Evolutionary conservation across 805 yeast species (phyloP).

Genomic region (Metschnikowia cerradonensis): DNA sequence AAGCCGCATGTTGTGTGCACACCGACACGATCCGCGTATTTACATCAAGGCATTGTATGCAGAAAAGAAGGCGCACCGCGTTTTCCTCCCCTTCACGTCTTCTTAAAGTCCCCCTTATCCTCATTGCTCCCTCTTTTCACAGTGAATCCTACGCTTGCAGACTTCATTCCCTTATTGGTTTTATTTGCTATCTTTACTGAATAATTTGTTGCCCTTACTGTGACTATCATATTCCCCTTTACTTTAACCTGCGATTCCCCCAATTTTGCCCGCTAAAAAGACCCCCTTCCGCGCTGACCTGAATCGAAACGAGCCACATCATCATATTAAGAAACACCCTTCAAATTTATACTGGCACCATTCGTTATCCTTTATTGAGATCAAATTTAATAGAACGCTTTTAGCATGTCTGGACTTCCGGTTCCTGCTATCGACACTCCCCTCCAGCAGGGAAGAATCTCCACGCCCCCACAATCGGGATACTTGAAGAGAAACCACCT

Average conservation of each 20-base stretch:
- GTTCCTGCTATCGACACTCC: conserved; percentile 22
- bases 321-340: background rate
- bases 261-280: background rate
- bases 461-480: conserved; percentile 37
- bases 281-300: background rate
- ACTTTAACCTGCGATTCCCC: background rate
- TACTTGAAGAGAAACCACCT: conserved; percentile 16
- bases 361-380: background rate
- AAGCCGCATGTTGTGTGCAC: conserved; percentile 5
- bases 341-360: background rate
- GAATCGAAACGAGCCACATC: background rate
- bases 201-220: background rate
- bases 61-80: conserved; percentile 9
- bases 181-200: background rate
- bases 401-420: conserved; percentile 5
- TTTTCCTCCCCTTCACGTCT: conserved; percentile 9
- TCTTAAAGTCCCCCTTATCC: conserved; percentile 10
- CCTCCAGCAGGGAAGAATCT: conserved; percentile 22
- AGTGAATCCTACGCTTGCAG: background rate
- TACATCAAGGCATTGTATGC: conserved; percentile 2
- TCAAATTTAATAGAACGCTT: background rate
- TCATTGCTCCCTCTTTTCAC: conserved; percentile 5
- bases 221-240: background rate
- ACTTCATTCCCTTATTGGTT: background rate
- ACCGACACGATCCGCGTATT: conserved; percentile 12